Base-by-base conservation (phyloP, 345 rosid species). In the Acer campestre region DNA sequence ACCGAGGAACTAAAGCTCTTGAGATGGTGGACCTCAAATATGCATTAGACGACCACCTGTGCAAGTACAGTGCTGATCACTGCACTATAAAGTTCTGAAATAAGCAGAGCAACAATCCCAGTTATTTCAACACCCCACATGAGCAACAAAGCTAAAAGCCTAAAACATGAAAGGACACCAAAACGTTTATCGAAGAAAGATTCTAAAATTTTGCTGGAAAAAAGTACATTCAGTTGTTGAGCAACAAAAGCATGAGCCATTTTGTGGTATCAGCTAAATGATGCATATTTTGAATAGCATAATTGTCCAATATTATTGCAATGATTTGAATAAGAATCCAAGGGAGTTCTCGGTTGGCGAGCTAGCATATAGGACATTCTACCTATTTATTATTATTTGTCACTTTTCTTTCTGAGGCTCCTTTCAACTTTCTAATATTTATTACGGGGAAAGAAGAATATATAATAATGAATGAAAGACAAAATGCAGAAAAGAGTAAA, bases 271-370 rank as follows among this genome's bases (percentile, higher is more conserved):
- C 18, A 44, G 11, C 23, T 40, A 44, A 46, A 42, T 17, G 10
- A 44, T 61, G 68, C 17, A 23, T 3, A 73, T 44, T 61, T 73
- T 16, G 25, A 27, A 20, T n/a, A 51, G 74, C 62, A 51, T 12
- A 31, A 70, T 29, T 0, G 40, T 18, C 65, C 12, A 56, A 23
- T 23, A 44, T 1, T 31, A 42, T 7, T 17, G n/a, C 44, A 31
- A 27, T 17, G 59, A 1, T 46, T 64, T 40, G 59, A 67, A 64
- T 65, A 64, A 71, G 65, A 78, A 78, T 64, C 76, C 72, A 16
- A 71, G 5, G 46, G 38, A 53, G 29, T 40, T 10, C 12, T 49
- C 11, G 61, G 67, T 69, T 62, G 55, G 5, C 51, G 6, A 42
- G 5, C 51, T 11, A 42, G 16, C 18, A 77, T 27, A 10, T 10